Percentiles rank a stretch among this genome's conserved stretches.
Evolutionary conservation across 225 moss, liverwort and hornwort species (phyloP).

Genomic region (Polytrichum commune): DNA sequence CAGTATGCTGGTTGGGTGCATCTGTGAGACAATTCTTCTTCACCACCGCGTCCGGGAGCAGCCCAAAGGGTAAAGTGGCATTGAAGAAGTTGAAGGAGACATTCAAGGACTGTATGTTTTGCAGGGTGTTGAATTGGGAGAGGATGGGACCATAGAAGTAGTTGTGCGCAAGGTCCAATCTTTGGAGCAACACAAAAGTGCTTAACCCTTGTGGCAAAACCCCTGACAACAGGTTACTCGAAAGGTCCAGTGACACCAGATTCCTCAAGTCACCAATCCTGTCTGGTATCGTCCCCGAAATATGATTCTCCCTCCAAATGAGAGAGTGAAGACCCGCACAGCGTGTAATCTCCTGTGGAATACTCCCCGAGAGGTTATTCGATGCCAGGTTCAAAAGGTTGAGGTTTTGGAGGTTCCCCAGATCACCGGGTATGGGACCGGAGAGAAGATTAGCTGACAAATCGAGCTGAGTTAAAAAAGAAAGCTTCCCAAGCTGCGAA

Average conservation of each 20-base stretch:
- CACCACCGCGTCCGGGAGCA: constrained; percentile 41
- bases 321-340: constrained; percentile 51
- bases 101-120: constrained; percentile 40
- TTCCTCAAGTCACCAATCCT: constrained; percentile 46
- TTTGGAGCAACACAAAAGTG: constrained; percentile 33
- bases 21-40: constrained; percentile 79
- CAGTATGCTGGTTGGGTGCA: constrained; percentile 51
- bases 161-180: constrained; percentile 64
- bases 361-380: constrained; percentile 51
- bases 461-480: constrained; percentile 45
- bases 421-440: constrained; percentile 49
- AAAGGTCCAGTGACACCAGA: constrained; percentile 53
- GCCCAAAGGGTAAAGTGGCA: constrained; percentile 45
- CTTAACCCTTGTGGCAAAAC: constrained; percentile 51
- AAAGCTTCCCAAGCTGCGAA: constrained; percentile 41
- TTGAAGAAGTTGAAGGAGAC: constrained; percentile 83
- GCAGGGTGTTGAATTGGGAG: constrained; percentile 30
- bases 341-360: constrained; percentile 49
- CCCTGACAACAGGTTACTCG: constrained; percentile 60
- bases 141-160: constrained; percentile 64
- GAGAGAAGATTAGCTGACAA: constrained; percentile 57
- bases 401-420: constrained; percentile 50
- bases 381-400: constrained; percentile 31
- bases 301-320: constrained; percentile 49
- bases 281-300: constrained; percentile 48